phyloP scores from a whole-genome alignment of 2,329 filamentous ascomycete genomes.

The Mycosphaerella sp. region DNA sequence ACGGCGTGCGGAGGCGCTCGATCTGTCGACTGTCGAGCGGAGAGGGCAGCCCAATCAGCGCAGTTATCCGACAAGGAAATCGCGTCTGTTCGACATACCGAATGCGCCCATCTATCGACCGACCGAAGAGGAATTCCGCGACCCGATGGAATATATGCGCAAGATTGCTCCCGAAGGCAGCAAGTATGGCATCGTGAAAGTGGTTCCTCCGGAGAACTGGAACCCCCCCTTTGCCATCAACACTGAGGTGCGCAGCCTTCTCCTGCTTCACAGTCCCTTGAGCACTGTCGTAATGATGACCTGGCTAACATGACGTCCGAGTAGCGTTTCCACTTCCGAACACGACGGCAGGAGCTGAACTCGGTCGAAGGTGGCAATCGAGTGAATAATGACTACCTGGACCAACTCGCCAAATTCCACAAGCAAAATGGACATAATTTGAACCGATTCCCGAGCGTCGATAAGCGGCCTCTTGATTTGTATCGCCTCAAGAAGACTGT shows the following conservation, averaged over 20 bases:
- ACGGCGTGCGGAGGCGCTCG: conserved; percentile 62
- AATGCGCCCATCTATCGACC: conserved; percentile 89
- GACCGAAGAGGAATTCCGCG: conserved; percentile 88
- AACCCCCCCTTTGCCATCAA: conserved; percentile 94
- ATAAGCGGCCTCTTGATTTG: conserved; percentile 92
- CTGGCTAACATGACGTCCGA: conserved; percentile 25
- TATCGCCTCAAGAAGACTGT: conserved; percentile 97
- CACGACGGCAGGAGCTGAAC: conserved; percentile 92
- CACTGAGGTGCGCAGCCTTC: conserved; percentile 66
- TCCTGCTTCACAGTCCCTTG: background rate
- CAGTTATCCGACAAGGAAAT: conserved; percentile 47
- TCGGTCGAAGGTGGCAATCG: conserved; percentile 97
- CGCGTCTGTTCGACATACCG: conserved; percentile 71
- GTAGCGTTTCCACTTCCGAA: conserved; percentile 94
- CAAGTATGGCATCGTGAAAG: conserved; percentile 89
- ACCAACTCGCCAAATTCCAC: conserved; percentile 92
- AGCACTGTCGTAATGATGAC: background rate
- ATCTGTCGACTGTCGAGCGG: conserved; percentile 84
- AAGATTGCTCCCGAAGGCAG: conserved; percentile 83
- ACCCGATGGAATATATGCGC: conserved; percentile 87
- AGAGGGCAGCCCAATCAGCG: conserved; percentile 73
- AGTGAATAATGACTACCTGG: conserved; percentile 91
- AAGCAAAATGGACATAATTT: conserved; percentile 93
- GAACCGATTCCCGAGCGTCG: conserved; percentile 89
- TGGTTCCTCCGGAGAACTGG: conserved; percentile 90